Base-by-base conservation (phyloP, 1,139 yeast species). In the Hemisphaericaspora xylofermentans region DNA sequence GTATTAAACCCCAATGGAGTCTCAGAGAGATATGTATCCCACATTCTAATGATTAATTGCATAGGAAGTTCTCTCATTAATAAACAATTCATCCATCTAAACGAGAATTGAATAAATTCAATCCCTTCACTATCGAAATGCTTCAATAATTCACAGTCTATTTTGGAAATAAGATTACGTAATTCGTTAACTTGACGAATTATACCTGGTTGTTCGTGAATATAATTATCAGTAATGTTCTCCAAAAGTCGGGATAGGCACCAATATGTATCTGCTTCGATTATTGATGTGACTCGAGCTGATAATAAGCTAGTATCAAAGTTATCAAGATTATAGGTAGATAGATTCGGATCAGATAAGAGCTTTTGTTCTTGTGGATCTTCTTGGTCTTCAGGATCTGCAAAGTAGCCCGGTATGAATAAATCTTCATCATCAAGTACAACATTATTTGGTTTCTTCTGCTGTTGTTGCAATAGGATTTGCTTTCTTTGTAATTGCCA, bases 41-140 rank as follows among this genome's bases (percentile, higher is more conserved):
- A 93, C 96, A 93, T 93, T 41, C 99, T 73, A 22, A 89, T 81
- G 7, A 93, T 87, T 45, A 88, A 76, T 30, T 73, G 71, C 53
- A 93, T 81, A 35, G 84, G 80, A 34, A 93, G 73, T 57, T 93
- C 99, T 50, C 99, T 76, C 99, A 93, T 93, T 41, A 93, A 69
- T 53, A 93, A 68, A 65, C 99, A 93, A 64, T 94, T 93, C 98
- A 94, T 94, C 99, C 99, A 93, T 50, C 99, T 74, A 66, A 93
- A 94, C 22, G 96, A 80, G 64, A 93, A 93, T 60, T 94, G 98
- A 50, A 94, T 81, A 57, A 93, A 93, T 60, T 93, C 97, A 15
- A 93, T 80, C 33, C 85, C 86, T 60, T 93, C 97, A 1, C 64
- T 58, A 42, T 84, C 84, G 49, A 93, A 77, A 64, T 93, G 98